phyloP scores from a whole-genome alignment of 768 basidiomycete species.

The Asterophora parasitica region DNA sequence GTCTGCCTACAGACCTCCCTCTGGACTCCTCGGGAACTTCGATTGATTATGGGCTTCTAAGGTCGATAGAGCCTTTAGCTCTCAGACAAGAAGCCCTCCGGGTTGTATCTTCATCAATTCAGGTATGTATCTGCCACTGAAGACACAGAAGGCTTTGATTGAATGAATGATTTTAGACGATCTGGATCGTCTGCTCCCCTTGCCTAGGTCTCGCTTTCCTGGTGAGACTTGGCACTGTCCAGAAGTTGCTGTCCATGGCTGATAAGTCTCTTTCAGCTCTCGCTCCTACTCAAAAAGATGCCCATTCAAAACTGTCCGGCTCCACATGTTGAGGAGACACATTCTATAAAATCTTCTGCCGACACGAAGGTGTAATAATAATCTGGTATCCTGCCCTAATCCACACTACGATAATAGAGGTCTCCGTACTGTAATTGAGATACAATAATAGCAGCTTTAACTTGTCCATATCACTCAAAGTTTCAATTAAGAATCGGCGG shows the following conservation, averaged over 20 bases:
- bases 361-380: constrained; percentile 9
- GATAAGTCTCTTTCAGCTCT: constrained; percentile 28
- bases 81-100: constrained; percentile 44
- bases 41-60: constrained; percentile 51
- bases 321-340: neutral
- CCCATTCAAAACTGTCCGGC: constrained; percentile 25
- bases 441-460: neutral
- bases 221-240: constrained; percentile 30
- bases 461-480: neutral
- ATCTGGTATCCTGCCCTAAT: neutral
- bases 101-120: constrained; percentile 57
- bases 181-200: constrained; percentile 73
- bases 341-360: constrained; percentile 5
- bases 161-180: constrained; percentile 36
- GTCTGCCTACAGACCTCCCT: constrained; percentile 44
- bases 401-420: no score
- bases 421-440: neutral
- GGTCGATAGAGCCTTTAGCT: constrained; percentile 39
- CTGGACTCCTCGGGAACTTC: constrained; percentile 39
- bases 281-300: constrained; percentile 34
- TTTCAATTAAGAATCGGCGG: neutral
- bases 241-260: neutral
- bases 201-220: constrained; percentile 61
- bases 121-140: constrained; percentile 34
- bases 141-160: neutral